Evolutionary conservation across 108 stramenopile genomes (phyloP).

Genomic region (Nitzschia sp.): DNA sequence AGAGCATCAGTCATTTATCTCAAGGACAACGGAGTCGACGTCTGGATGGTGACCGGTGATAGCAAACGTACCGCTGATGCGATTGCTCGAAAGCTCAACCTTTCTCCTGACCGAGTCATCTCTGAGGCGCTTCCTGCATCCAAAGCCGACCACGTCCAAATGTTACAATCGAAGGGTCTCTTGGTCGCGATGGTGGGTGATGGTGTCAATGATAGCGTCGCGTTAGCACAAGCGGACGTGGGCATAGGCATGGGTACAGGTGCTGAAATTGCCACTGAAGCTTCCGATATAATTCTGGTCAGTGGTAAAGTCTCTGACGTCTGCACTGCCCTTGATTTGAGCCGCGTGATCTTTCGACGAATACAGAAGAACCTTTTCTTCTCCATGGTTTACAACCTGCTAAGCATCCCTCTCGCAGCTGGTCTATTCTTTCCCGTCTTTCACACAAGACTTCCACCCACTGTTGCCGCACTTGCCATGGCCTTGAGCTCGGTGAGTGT

Average conservation of each 20-base stretch:
- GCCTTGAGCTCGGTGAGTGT: conserved; percentile 91
- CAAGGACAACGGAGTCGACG: conserved; percentile 76
- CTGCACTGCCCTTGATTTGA: conserved; percentile 87
- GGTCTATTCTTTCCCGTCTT: conserved; percentile 92
- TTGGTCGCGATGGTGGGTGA: conserved; percentile 96
- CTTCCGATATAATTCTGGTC: conserved; percentile 94
- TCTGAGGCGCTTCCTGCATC: conserved; percentile 87
- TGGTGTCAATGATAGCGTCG: conserved; percentile 98
- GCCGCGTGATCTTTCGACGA: conserved; percentile 83
- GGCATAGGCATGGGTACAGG: conserved; percentile 97
- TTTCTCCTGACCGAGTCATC: conserved; percentile 68
- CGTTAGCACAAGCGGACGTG: conserved; percentile 92
- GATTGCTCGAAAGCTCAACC: conserved; percentile 77
- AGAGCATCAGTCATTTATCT: conserved; percentile 64
- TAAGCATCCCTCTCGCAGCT: conserved; percentile 95
- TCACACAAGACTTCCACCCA: conserved; percentile 82
- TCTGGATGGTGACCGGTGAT: conserved; percentile 99
- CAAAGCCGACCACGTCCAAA: conserved; percentile 73
- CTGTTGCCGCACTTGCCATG: conserved; percentile 94
- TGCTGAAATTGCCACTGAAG: conserved; percentile 95
- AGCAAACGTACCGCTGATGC: conserved; percentile 85
- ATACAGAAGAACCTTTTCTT: conserved; percentile 91
- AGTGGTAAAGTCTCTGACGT: conserved; percentile 86
- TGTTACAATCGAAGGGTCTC: conserved; percentile 66
- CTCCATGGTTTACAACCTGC: conserved; percentile 94